Evolutionary conservation across 225 moss, liverwort and hornwort genomes (phyloP).

Genomic region (Lunularia cruciata): DNA sequence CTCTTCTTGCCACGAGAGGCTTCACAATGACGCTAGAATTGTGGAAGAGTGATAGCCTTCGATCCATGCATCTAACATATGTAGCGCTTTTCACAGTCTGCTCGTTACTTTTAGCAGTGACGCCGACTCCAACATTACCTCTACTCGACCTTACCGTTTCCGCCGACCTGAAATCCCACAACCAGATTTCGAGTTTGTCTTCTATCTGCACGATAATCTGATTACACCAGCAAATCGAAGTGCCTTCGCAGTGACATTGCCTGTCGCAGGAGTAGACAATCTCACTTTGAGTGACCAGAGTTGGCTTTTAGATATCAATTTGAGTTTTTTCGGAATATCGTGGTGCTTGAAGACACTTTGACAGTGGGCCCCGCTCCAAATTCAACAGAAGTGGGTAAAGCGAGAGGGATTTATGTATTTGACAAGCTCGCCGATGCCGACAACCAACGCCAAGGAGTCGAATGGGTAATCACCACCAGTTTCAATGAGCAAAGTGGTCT

Average conservation of each 20-base stretch:
- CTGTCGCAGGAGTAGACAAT: background rate
- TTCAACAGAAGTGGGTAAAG: conserved; percentile 28
- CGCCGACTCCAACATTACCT: too few relatives aligned
- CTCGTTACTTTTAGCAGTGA: too few relatives aligned
- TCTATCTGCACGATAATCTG: background rate
- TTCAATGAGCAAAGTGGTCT: conserved; percentile 28
- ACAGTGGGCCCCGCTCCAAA: conserved; percentile 12
- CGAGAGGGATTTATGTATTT: conserved; percentile 27
- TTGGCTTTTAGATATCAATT: background rate
- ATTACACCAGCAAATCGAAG: background rate
- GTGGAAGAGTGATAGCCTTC: too few relatives aligned
- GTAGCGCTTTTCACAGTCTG: too few relatives aligned
- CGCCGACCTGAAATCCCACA: background rate
- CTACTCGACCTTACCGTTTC: background rate
- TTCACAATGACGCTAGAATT: too few relatives aligned
- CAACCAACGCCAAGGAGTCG: background rate
- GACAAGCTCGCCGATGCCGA: background rate
- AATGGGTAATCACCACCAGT: conserved; percentile 31
- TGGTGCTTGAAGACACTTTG: conserved; percentile 31
- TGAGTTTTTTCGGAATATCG: conserved; percentile 13
- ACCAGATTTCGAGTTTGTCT: background rate
- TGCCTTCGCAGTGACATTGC: conserved; percentile 3
- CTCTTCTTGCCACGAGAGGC: too few relatives aligned
- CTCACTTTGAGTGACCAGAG: background rate
- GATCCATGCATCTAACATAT: too few relatives aligned